Evolutionary conservation across 768 basidiomycete species (phyloP).

Genomic region (Neoboletus magnificus): DNA sequence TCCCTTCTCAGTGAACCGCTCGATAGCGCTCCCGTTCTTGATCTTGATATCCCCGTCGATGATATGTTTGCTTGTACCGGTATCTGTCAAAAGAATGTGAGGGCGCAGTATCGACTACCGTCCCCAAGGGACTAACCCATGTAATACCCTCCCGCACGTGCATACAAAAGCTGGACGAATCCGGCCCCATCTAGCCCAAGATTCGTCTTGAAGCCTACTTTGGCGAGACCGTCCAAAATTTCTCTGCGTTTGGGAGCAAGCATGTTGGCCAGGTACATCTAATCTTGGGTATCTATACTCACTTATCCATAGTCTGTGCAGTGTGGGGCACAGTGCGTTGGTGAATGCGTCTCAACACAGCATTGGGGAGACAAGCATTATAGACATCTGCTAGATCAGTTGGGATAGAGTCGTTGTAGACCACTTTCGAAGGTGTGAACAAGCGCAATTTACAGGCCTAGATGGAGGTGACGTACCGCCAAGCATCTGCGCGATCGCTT

Average conservation of each 20-base stretch:
- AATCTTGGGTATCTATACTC: neutral
- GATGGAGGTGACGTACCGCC: conserved; percentile 4
- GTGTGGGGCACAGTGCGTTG: conserved; percentile 16
- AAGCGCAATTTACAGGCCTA: neutral
- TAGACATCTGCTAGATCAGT: conserved; percentile 23
- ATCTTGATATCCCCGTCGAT: conserved; percentile 49
- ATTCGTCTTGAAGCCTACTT: conserved; percentile 38
- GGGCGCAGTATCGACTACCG: too few species aligned
- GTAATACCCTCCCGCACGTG: conserved; percentile 40
- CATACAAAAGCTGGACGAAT: conserved; percentile 24
- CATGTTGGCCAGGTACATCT: neutral
- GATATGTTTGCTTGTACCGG: conserved; percentile 43
- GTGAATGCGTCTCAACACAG: conserved; percentile 12
- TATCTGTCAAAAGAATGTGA: conserved; percentile 17
- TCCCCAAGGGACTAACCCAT: conserved; percentile 25
- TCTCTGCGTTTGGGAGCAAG: conserved; percentile 31
- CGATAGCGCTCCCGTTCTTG: conserved; percentile 40
- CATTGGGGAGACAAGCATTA: conserved; percentile 14
- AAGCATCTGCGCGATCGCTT: conserved; percentile 6
- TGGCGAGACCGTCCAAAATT: conserved; percentile 35
- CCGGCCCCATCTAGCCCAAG: conserved; percentile 36
- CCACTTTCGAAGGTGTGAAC: neutral
- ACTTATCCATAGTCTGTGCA: conserved; percentile 29
- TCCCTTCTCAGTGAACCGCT: conserved; percentile 30
- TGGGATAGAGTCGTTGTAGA: conserved; percentile 22